Conservation (phyloP, 805 yeast species). For the Wickerhamiella sorbophila region DNA sequence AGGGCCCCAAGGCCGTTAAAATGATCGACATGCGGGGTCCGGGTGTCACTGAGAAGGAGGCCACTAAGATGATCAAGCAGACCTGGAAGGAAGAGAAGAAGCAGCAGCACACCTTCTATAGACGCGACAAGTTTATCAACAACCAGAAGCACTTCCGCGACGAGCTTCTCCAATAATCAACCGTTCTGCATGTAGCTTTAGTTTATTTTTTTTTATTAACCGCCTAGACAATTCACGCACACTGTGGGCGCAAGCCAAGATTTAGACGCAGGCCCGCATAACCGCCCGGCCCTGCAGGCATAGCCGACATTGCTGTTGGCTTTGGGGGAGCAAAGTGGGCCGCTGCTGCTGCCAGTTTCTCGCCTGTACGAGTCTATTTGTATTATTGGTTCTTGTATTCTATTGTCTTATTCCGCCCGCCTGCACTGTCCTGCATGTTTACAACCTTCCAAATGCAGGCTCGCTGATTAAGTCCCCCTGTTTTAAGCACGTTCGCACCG, state of each 20-base stretch:
- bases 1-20: slow-evolving; percentile 46
- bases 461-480: too few species aligned
- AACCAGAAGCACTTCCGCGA: slow-evolving; percentile 79
- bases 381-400: too few species aligned
- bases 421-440: too few species aligned
- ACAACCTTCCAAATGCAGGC: too few species aligned
- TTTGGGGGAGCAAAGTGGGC: too few species aligned
- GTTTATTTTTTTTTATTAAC: neutral
- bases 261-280: too few species aligned
- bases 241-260: too few species aligned
- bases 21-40: slow-evolving; percentile 54
- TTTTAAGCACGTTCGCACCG: neutral
- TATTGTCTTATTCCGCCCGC: too few species aligned
- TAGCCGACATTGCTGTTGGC: too few species aligned
- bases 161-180: slow-evolving; percentile 39
- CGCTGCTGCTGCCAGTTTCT: too few species aligned
- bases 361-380: too few species aligned
- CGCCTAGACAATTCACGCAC: neutral
- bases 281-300: too few species aligned
- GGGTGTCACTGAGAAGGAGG: slow-evolving; percentile 19
- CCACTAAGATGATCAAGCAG: slow-evolving; percentile 36
- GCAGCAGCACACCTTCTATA: slow-evolving; percentile 30
- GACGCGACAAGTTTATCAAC: slow-evolving; percentile 55
- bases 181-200: slow-evolving; percentile 2
- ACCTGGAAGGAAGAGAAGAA: slow-evolving; percentile 45